Percentiles rank a stretch among this genome's conserved stretches.
Conservation (phyloP, 2,329 filamentous ascomycete species). For the Didymella segeticola region DNA sequence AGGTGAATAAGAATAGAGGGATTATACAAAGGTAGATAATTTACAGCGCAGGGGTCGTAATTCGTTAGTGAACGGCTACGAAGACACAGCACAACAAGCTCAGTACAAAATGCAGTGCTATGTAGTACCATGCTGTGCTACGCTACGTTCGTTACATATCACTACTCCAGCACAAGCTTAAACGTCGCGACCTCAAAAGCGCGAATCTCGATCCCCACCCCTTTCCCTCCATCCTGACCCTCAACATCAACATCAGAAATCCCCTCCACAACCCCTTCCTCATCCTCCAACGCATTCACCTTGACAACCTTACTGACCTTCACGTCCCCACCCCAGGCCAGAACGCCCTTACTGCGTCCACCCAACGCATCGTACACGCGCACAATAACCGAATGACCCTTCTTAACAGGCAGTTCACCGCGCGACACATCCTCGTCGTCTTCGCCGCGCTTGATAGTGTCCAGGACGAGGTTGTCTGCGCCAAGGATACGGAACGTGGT, state of each 20-base stretch:
- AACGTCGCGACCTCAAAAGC: conserved; percentile 88
- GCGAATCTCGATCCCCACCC: conserved; percentile 63
- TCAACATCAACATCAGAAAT: conserved; percentile 44
- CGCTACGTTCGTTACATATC: too few relatives aligned
- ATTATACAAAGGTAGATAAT: too few relatives aligned
- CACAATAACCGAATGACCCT: conserved; percentile 80
- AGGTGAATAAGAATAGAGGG: too few relatives aligned
- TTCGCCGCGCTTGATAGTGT: conserved; percentile 86
- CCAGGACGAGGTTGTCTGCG: conserved; percentile 73
- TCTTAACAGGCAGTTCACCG: conserved; percentile 63
- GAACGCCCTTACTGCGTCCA: conserved; percentile 74
- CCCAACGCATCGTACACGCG: conserved; percentile 89
- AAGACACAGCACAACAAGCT: background rate
- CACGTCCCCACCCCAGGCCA: conserved; percentile 69
- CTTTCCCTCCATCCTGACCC: conserved; percentile 62
- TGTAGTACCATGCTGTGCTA: background rate
- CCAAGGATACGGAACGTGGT: conserved; percentile 73
- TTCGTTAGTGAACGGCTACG: too few relatives aligned
- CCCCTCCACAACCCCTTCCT: conserved; percentile 62
- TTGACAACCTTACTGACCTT: too few relatives aligned
- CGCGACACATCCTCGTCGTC: conserved; percentile 62
- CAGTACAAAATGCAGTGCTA: background rate
- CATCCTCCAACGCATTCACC: conserved; percentile 87
- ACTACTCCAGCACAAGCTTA: conserved; percentile 57
- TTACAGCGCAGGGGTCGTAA: too few relatives aligned